Conservation (phyloP, 31 red algal species). For the Bonnemaisonia californica region DNA sequence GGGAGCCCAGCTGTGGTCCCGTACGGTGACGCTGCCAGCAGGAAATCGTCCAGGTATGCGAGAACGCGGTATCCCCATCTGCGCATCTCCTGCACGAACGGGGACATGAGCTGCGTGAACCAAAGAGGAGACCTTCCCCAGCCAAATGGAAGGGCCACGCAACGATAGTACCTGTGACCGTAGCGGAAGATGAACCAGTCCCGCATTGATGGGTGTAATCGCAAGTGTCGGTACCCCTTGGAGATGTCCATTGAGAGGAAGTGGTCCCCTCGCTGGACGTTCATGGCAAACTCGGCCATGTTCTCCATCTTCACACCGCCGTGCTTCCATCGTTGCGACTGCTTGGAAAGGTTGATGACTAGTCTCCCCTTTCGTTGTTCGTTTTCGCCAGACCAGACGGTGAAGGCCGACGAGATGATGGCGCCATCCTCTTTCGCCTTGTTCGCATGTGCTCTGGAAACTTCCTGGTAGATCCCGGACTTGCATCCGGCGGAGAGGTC, state of each 20-base stretch:
- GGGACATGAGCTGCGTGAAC: slow-evolving; percentile 19
- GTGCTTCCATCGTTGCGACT: slow-evolving; percentile 23
- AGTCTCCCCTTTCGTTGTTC: slow-evolving; percentile 19
- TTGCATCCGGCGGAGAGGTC: slow-evolving; percentile 1
- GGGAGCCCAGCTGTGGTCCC: not conserved
- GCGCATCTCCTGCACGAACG: slow-evolving; percentile 15
- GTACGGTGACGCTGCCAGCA: slow-evolving; percentile 10
- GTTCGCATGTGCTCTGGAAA: not conserved
- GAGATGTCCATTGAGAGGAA: slow-evolving; percentile 37
- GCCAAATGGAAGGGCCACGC: slow-evolving; percentile 32
- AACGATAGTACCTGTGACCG: slow-evolving; percentile 33
- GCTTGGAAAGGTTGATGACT: slow-evolving; percentile 7
- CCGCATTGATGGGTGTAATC: slow-evolving; percentile 9
- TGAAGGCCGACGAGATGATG: slow-evolving; percentile 30
- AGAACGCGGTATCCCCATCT: slow-evolving; percentile 5
- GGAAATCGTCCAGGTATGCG: slow-evolving; percentile 40
- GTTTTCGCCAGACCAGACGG: slow-evolving; percentile 20
- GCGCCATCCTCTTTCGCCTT: not conserved
- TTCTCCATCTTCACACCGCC: slow-evolving; percentile 17
- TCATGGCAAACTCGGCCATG: slow-evolving; percentile 32
- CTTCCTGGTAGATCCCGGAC: slow-evolving; percentile 20
- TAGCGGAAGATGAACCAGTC: slow-evolving; percentile 54
- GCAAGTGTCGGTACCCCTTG: slow-evolving; percentile 44
- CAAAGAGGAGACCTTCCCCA: slow-evolving; percentile 21
- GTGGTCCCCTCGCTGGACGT: slow-evolving; percentile 25